phyloP scores from a whole-genome alignment of 805 yeast genomes.

The Sugiyamaella boreocaroliniensis region DNA sequence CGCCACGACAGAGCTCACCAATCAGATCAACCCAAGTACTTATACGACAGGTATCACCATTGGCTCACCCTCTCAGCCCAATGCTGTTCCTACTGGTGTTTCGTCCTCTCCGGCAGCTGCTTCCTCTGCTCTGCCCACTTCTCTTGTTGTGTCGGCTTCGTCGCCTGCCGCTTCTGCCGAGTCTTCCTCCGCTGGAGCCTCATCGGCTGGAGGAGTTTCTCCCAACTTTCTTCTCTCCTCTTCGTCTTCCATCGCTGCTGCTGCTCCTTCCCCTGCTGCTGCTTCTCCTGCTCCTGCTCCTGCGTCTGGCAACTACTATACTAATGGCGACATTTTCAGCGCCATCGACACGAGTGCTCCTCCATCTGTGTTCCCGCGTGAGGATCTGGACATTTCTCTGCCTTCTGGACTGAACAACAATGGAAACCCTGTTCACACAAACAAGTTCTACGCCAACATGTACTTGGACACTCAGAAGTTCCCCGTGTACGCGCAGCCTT shows the following conservation, averaged over 20 bases:
- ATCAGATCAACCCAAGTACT: conserved; percentile 29
- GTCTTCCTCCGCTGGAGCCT: conserved; percentile 14
- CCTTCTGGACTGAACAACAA: conserved; percentile 43
- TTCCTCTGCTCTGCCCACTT: conserved; percentile 14
- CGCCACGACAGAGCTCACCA: conserved; percentile 26
- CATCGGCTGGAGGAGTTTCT: conserved; percentile 5
- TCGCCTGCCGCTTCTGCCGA: too few relatives aligned
- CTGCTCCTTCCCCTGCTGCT: conserved; percentile 9
- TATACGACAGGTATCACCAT: conserved; percentile 22
- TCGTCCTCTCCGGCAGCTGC: neutral
- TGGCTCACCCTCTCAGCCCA: conserved; percentile 4
- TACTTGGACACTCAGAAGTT: conserved; percentile 48
- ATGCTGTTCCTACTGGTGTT: conserved; percentile 8
- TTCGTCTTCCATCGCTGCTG: neutral
- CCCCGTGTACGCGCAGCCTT: conserved; percentile 61
- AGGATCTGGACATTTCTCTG: conserved; percentile 39
- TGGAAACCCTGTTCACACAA: conserved; percentile 52
- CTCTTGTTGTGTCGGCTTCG: conserved; percentile 14
- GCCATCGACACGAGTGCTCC: conserved; percentile 43
- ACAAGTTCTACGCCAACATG: conserved; percentile 68
- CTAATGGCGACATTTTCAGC: conserved; percentile 40
- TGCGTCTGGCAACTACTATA: conserved; percentile 21
- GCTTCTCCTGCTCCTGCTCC: conserved; percentile 11
- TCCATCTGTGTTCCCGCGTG: conserved; percentile 40
- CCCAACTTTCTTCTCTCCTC: neutral